Evolutionary conservation across 1,284 basidiomycete genomes (phyloP).

Genomic region (Stereum hirsutum): DNA sequence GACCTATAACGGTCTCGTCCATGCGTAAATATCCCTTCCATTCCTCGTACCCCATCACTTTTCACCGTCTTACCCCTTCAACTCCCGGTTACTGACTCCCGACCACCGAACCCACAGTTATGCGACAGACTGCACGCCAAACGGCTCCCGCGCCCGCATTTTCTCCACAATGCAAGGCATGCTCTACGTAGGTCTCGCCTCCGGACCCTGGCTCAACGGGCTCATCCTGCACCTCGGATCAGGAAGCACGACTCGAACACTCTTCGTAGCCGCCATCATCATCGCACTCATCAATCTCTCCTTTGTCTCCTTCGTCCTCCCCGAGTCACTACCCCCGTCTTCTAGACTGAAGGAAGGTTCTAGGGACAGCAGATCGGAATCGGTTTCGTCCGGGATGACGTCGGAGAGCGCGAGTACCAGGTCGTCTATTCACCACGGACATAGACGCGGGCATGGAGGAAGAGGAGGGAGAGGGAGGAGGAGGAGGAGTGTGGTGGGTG

Average conservation of each 20-base stretch:
- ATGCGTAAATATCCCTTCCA: conserved; percentile 28
- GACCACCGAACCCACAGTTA: conserved; percentile 24
- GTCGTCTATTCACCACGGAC: too few relatives aligned
- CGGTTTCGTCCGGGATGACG: neutral
- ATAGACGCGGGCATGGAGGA: too few relatives aligned
- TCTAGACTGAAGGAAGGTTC: neutral
- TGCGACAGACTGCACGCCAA: conserved; percentile 39
- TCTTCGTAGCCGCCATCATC: conserved; percentile 10
- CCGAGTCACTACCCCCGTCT: conserved; percentile 28
- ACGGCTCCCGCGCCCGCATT: conserved; percentile 40
- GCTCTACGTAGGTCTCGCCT: conserved; percentile 37
- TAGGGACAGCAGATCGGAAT: neutral
- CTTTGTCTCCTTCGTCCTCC: conserved; percentile 34
- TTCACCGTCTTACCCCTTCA: neutral
- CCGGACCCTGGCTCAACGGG: conserved; percentile 32
- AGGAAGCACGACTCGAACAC: conserved; percentile 8
- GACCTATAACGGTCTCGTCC: conserved; percentile 40
- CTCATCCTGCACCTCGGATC: conserved; percentile 7
- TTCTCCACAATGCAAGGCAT: conserved; percentile 45
- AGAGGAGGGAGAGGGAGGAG: too few relatives aligned
- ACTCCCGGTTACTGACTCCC: conserved; percentile 2
- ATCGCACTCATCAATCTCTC: conserved; percentile 16
- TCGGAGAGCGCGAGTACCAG: too few relatives aligned
- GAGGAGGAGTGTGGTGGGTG: too few relatives aligned
- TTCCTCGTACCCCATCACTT: neutral